Evolutionary conservation across 83 land plant species (phyloP).

Genomic region (Isoetes engelmannii): DNA sequence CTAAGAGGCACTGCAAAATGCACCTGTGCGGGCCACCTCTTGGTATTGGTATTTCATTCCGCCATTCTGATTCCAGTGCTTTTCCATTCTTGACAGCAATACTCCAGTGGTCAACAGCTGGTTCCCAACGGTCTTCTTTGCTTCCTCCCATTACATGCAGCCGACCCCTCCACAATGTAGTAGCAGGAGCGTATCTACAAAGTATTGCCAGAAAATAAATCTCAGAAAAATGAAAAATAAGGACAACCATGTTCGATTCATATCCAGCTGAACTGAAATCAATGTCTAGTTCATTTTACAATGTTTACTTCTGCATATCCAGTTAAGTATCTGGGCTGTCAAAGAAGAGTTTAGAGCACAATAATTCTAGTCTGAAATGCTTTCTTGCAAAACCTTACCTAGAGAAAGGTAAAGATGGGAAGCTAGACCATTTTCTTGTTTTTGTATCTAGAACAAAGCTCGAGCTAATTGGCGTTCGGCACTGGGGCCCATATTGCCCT

Average conservation of each 20-base stretch:
- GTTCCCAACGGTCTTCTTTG: constrained; percentile 87
- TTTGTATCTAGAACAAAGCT: constrained; percentile 78
- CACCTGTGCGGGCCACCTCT: constrained; percentile 99
- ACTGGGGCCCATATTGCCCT: constrained; percentile 93
- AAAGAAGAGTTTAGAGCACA: too few relatives aligned
- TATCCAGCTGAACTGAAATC: neutral
- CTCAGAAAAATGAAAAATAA: neutral
- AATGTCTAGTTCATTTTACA: neutral
- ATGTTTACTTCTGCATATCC: too few relatives aligned
- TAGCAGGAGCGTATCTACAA: constrained; percentile 94
- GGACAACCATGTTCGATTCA: neutral
- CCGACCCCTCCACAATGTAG: constrained; percentile 94
- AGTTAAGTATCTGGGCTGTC: too few relatives aligned
- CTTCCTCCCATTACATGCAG: constrained; percentile 99
- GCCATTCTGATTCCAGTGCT: constrained; percentile 72
- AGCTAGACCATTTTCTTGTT: constrained; percentile 55
- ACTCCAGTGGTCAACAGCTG: constrained; percentile 93
- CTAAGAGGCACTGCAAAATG: neutral
- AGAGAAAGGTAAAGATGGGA: constrained; percentile 74
- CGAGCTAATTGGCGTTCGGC: constrained; percentile 63
- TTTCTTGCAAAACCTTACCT: constrained; percentile 35
- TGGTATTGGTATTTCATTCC: constrained; percentile 73
- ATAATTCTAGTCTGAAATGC: too few relatives aligned
- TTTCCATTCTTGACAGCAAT: constrained; percentile 81
- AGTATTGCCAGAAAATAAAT: neutral